These are phyloP conservation scores for Xylaria acuta DNA, from an alignment of 495 filamentous ascomycete genomes.

Conservation along the genomic window DNA sequence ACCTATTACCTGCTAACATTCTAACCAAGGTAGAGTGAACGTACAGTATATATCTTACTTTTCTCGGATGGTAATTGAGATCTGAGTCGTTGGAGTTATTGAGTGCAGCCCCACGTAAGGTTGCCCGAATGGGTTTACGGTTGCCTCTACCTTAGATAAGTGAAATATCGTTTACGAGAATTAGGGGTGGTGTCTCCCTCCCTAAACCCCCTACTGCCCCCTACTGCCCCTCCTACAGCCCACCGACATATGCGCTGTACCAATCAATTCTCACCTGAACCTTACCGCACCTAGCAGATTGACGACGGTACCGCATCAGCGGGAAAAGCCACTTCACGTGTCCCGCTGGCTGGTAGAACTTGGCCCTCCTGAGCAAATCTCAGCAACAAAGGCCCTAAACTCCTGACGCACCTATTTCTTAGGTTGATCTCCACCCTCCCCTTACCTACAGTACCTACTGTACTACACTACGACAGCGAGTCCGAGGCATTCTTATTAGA, in stretches of 20 bases:
- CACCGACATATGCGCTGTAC: conserved; percentile 17
- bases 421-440: conserved; percentile 15
- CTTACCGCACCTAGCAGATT: conserved; percentile 6
- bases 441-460: too few relatives aligned
- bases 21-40: background rate
- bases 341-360: conserved; percentile 11
- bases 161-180: background rate
- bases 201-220: background rate
- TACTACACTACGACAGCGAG: background rate
- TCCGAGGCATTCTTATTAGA: conserved; percentile 14
- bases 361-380: background rate
- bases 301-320: background rate
- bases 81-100: background rate
- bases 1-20: background rate
- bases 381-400: conserved; percentile 4
- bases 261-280: conserved; percentile 8
- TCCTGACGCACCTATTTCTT: conserved; percentile 10
- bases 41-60: background rate
- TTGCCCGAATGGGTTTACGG: background rate
- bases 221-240: background rate
- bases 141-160: background rate
- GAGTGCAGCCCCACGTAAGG: background rate
- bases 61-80: background rate
- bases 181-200: background rate
- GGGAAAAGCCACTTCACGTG: conserved; percentile 3